These are phyloP conservation scores for Oryza glumipatula DNA, from an alignment of 176 grass and related monocot genomes.

Conservation along the genomic window DNA sequence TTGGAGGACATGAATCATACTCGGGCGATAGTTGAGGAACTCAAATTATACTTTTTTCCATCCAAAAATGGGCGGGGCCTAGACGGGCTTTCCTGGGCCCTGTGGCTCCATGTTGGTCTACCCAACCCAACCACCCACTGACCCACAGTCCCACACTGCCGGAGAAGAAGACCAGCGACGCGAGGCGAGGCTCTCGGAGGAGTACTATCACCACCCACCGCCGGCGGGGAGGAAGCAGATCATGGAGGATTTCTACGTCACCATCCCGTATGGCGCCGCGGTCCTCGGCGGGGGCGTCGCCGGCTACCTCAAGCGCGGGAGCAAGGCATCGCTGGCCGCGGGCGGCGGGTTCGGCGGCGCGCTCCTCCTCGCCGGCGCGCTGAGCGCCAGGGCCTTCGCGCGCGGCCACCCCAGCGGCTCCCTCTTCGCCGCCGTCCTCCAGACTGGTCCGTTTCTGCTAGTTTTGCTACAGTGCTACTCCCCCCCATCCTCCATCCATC, in stretches of 20 bases:
- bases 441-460: constrained; percentile 56
- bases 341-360: constrained; percentile 61
- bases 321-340: constrained; percentile 64
- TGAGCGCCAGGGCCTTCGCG: constrained; percentile 68
- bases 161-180: too few species aligned
- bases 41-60: too few species aligned
- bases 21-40: too few species aligned
- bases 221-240: neutral
- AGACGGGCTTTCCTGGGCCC: too few species aligned
- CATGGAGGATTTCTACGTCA: constrained; percentile 93
- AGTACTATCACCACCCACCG: too few species aligned
- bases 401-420: constrained; percentile 43
- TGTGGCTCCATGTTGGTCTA: too few species aligned
- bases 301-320: constrained; percentile 60
- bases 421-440: constrained; percentile 62
- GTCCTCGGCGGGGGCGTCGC: constrained; percentile 63
- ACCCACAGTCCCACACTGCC: too few species aligned
- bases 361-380: constrained; percentile 71
- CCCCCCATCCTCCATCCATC: neutral
- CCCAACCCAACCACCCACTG: too few species aligned
- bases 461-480: neutral
- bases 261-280: constrained; percentile 70
- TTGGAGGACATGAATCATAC: too few species aligned
- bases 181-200: too few species aligned
- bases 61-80: too few species aligned